Evolutionary conservation across 345 rosid genomes (phyloP), one percentile per base, ranked within the genome.

Genomic region (Fremontodendron californicum): DNA sequence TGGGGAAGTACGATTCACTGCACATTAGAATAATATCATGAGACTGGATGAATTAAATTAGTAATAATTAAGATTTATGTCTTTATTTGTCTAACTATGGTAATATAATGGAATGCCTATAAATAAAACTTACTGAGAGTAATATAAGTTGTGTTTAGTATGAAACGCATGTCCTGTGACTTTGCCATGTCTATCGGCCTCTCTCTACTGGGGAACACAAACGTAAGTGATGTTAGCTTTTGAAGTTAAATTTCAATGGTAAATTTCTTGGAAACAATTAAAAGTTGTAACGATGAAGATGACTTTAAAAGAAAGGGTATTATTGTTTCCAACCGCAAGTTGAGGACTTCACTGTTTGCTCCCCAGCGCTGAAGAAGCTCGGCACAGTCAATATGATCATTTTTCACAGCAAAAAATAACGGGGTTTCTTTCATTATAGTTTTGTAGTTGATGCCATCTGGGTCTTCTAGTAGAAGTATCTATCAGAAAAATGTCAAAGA

Each of bases 111-210:
- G 52, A 74, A 25, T 43, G 23, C 16, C 12, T 18, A 40, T n/a
- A 64, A 23, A 19, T 74, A 71, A 58, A 79, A 83, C 96, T 89
- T 89, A 93, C 96, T 83, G 80, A 77, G 86, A 78, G 81, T 89
- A 81, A 88, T 87, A 78, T 85, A 85, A 43, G 89, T 77, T 78
- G 82, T 77, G 61, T 81, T 89, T 51, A 93, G 97, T 77, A 92
- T 82, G 84, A 89, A 89, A 54, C 98, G 92, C 89, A 92, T 88
- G 65, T 93, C 98, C 82, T 92, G 95, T 10, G 98, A 90, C 82
- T 85, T 86, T 55, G 98, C 89, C 82, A 90, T 81, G 82, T 93
- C 95, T 65, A 93, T 78, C 42, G 97, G 92, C 86, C 97, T 88
- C 81, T 93, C 91, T 78, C 83, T 89, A 5, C 98, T 93, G 88